phyloP scores from a whole-genome alignment of 2,329 filamentous ascomycete species.

The Blastomyces parvus region DNA sequence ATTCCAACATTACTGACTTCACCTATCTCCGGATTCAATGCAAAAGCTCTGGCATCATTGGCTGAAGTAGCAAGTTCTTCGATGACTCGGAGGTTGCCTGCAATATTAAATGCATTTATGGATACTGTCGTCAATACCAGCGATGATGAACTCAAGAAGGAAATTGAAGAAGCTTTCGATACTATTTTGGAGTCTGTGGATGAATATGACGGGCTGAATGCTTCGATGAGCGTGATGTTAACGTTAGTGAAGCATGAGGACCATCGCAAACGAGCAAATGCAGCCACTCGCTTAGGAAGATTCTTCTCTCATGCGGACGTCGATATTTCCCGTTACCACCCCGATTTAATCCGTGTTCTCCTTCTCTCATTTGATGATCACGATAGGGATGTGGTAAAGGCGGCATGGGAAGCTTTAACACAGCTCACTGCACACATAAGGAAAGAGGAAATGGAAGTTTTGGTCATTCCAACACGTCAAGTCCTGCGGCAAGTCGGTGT shows the following conservation, averaged over 20 bases:
- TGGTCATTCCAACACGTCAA: constrained; percentile 78
- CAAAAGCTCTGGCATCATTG: constrained; percentile 82
- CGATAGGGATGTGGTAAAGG: constrained; percentile 75
- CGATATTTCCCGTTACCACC: constrained; percentile 93
- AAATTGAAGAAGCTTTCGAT: constrained; percentile 75
- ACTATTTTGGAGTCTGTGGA: constrained; percentile 87
- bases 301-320: constrained; percentile 75
- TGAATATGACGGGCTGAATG: constrained; percentile 91
- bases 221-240: constrained; percentile 87
- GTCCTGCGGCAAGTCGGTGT: constrained; percentile 82
- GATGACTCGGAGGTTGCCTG: constrained; percentile 82
- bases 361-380: constrained; percentile 86
- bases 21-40: constrained; percentile 90
- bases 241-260: constrained; percentile 86
- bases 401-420: constrained; percentile 76
- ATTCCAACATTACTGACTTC: constrained; percentile 85
- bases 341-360: constrained; percentile 82
- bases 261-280: constrained; percentile 68
- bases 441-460: constrained; percentile 96
- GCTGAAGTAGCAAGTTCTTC: constrained; percentile 82
- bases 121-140: constrained; percentile 70
- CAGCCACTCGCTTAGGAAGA: constrained; percentile 67
- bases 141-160: constrained; percentile 62
- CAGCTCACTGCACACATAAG: constrained; percentile 80
- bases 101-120: constrained; percentile 87